A percentile compares a stretch with the other conserved stretches of the same genome.
These are phyloP conservation scores for Penicillium griseofulvum DNA, from an alignment of 2,329 filamentous ascomycete species.

Conservation along the genomic window DNA sequence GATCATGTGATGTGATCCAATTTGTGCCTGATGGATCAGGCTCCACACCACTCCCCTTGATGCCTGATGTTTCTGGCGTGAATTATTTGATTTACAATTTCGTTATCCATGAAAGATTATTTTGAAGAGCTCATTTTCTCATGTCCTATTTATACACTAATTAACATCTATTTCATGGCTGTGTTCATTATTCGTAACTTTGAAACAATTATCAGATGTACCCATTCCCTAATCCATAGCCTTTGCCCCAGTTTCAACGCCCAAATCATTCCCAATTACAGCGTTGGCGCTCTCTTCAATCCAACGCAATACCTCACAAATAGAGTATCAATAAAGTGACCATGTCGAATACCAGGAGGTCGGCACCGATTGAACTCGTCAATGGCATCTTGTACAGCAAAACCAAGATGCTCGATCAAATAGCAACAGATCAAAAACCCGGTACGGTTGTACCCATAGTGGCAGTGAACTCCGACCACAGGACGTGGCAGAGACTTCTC, in stretches of 20 bases:
- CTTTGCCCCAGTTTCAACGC: not conserved
- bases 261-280: conserved; percentile 22
- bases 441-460: conserved; percentile 93
- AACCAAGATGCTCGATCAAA: conserved; percentile 76
- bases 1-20: conserved; percentile 10
- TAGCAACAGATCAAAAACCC: conserved; percentile 90
- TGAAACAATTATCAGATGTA: conserved; percentile 6
- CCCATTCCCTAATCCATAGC: conserved; percentile 2
- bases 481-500: conserved; percentile 36
- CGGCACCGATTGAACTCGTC: conserved; percentile 70
- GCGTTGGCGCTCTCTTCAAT: conserved; percentile 45
- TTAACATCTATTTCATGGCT: not conserved
- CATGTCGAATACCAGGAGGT: conserved; percentile 82
- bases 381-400: conserved; percentile 71
- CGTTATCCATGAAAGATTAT: not conserved
- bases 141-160: conserved; percentile 2
- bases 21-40: not conserved
- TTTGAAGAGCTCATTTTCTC: not conserved
- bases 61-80: conserved; percentile 13
- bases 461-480: conserved; percentile 82
- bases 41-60: not conserved
- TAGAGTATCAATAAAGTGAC: conserved; percentile 81
- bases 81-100: not conserved
- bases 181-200: conserved; percentile 12
- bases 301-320: conserved; percentile 70